Percentiles rank a stretch among this genome's conserved stretches.
Conservation (phyloP, 2,329 filamentous ascomycete genomes). For the Paecilomyces niveus region DNA sequence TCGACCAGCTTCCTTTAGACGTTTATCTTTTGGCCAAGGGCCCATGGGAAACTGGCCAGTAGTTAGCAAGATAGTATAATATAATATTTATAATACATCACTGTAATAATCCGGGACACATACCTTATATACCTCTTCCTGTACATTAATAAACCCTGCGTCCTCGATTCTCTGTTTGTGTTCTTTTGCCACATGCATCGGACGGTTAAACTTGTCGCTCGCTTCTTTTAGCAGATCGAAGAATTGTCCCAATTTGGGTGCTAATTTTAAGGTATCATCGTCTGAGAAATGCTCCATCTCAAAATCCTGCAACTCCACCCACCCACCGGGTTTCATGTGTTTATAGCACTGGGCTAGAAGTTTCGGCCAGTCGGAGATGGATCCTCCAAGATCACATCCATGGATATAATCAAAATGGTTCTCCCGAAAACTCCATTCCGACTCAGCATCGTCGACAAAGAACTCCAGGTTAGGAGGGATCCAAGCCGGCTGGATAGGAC, state of each 20-base stretch:
- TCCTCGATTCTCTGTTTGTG: conserved; percentile 36
- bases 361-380: conserved; percentile 22
- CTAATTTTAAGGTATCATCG: conserved; percentile 30
- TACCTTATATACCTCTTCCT: conserved; percentile 35
- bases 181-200: conserved; percentile 22
- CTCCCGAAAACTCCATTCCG: conserved; percentile 24
- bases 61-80: background rate
- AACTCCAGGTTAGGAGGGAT: conserved; percentile 15
- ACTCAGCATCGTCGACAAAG: conserved; percentile 15
- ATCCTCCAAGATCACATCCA: conserved; percentile 32
- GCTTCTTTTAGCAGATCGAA: conserved; percentile 19
- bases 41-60: conserved; percentile 36
- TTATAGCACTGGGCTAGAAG: conserved; percentile 33
- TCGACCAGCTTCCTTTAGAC: conserved; percentile 42
- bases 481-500: conserved; percentile 38
- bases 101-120: conserved; percentile 1
- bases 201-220: conserved; percentile 25
- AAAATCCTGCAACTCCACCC: conserved; percentile 40
- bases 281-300: conserved; percentile 34
- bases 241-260: conserved; percentile 13
- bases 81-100: background rate
- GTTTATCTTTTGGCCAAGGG: conserved; percentile 41
- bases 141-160: conserved; percentile 46
- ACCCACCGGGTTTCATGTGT: conserved; percentile 38
- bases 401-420: conserved; percentile 38